These are phyloP conservation scores for Amesomyces nigricolor DNA, from an alignment of 2,329 filamentous ascomycete genomes.

Conservation along the genomic window DNA sequence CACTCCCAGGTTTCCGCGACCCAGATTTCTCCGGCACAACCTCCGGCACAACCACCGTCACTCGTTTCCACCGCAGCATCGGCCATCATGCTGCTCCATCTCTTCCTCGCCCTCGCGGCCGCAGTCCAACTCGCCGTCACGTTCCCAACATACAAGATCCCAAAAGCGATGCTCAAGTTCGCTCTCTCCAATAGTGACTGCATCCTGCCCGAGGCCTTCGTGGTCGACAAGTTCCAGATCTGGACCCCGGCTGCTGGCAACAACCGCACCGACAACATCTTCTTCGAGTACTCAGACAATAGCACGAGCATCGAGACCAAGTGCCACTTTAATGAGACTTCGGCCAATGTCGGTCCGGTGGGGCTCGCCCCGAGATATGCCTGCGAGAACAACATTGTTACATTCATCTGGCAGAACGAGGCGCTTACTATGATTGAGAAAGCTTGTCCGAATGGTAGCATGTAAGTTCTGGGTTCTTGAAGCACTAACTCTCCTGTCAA, in stretches of 20 bases:
- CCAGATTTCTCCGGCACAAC: neutral
- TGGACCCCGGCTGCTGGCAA: conserved; percentile 30
- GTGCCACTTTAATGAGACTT: conserved; percentile 42
- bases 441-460: conserved; percentile 33
- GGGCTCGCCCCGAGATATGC: conserved; percentile 35
- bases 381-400: conserved; percentile 38
- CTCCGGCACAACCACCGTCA: neutral
- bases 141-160: conserved; percentile 18
- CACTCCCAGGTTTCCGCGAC: neutral
- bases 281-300: conserved; percentile 39
- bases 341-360: conserved; percentile 31
- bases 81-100: conserved; percentile 9
- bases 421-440: conserved; percentile 41
- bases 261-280: conserved; percentile 29
- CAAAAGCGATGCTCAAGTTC: conserved; percentile 16
- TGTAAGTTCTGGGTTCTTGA: conserved; percentile 12
- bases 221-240: conserved; percentile 35
- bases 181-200: conserved; percentile 28
- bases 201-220: conserved; percentile 36
- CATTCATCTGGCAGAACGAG: conserved; percentile 40
- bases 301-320: conserved; percentile 37
- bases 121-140: conserved; percentile 15
- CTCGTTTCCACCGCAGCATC: neutral
- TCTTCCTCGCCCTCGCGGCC: conserved; percentile 17
- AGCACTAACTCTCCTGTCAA: no score